These are phyloP conservation scores for Candida alai DNA, from an alignment of 805 yeast genomes.

Conservation along the genomic window DNA sequence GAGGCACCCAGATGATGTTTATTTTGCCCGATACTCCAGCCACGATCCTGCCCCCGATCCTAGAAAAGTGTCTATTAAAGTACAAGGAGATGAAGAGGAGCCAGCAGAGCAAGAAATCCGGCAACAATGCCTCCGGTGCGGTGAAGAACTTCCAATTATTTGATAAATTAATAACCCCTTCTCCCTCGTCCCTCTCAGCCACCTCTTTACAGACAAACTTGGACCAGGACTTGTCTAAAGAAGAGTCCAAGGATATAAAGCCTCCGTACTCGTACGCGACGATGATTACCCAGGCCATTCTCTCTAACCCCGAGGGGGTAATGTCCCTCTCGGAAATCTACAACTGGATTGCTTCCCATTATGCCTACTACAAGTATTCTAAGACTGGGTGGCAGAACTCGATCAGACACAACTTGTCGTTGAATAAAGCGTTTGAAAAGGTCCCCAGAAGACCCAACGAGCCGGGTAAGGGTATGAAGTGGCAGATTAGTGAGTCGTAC, in stretches of 20 bases:
- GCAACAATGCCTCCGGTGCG: constrained; percentile 10
- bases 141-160: constrained; percentile 54
- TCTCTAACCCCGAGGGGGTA: constrained; percentile 83
- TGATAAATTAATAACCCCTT: constrained; percentile 36
- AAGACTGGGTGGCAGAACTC: constrained; percentile 99
- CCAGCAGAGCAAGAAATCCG: background rate
- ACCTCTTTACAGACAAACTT: constrained; percentile 42
- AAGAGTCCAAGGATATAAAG: constrained; percentile 87
- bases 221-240: constrained; percentile 72
- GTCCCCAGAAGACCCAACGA: constrained; percentile 94
- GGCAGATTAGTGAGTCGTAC: constrained; percentile 89
- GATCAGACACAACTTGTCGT: constrained; percentile 88
- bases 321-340: constrained; percentile 89
- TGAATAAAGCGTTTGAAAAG: constrained; percentile 96
- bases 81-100: constrained; percentile 22
- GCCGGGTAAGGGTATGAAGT: constrained; percentile 99
- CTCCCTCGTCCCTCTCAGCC: constrained; percentile 37
- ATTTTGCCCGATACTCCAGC: constrained; percentile 91
- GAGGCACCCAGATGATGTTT: constrained; percentile 99
- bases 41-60: constrained; percentile 48
- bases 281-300: constrained; percentile 95
- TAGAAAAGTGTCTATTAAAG: constrained; percentile 33
- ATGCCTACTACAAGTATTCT: constrained; percentile 86
- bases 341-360: constrained; percentile 81
- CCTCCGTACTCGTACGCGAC: constrained; percentile 98